These are phyloP conservation scores for Coemansia sp. DNA, from an alignment of 192 early-diverging fungal genomes.

Conservation along the genomic window DNA sequence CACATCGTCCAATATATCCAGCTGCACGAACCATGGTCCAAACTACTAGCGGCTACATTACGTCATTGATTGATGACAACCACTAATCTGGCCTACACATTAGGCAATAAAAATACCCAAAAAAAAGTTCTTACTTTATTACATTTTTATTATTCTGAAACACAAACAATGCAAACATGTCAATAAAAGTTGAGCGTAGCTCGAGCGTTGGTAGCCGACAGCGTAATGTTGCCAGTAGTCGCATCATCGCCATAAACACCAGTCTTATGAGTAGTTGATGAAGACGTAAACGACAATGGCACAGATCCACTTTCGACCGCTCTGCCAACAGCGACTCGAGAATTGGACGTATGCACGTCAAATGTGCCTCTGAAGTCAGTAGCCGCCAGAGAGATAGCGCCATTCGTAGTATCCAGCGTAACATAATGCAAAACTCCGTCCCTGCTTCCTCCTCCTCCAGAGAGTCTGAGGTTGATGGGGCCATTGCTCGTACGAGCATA, in stretches of 20 bases:
- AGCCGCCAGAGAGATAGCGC: not conserved
- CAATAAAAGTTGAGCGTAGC: constrained; percentile 17
- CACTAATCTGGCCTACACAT: too few species aligned
- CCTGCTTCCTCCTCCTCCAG: too few species aligned
- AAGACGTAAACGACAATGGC: not conserved
- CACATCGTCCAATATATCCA: too few species aligned
- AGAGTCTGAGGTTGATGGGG: constrained; percentile 4
- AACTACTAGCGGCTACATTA: too few species aligned
- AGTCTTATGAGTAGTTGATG: not conserved
- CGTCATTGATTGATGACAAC: too few species aligned
- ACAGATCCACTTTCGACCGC: not conserved
- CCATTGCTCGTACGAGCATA: constrained; percentile 15
- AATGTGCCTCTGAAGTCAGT: constrained; percentile 24
- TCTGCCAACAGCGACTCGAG: constrained; percentile 7
- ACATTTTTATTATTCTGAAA: too few species aligned
- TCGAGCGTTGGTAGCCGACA: constrained; percentile 20
- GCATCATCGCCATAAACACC: constrained; percentile 10
- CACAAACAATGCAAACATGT: too few species aligned
- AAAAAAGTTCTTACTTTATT: too few species aligned
- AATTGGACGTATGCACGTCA: constrained; percentile 27
- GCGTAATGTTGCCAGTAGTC: constrained; percentile 4
- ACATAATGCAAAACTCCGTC: not conserved
- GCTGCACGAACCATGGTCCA: too few species aligned
- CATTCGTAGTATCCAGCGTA: constrained; percentile 21
- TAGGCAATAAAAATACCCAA: too few species aligned